phyloP scores from a whole-genome alignment of 23 red algal genomes.

The Gracilaria caudata region DNA sequence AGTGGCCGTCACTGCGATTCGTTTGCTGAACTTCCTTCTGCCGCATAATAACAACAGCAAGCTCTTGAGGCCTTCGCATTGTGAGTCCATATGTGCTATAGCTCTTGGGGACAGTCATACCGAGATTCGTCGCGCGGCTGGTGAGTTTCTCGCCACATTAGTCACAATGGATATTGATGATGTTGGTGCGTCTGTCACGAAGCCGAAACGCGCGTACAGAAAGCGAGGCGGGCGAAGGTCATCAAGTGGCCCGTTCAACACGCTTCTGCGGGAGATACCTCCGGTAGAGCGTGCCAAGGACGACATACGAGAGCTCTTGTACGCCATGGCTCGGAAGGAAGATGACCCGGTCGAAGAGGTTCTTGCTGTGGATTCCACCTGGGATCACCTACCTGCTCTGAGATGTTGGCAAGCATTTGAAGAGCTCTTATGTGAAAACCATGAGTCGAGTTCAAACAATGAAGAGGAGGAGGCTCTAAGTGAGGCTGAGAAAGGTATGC shows the following conservation, averaged over 20 bases:
- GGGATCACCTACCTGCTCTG: constrained; percentile 57
- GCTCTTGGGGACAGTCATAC: constrained; percentile 46
- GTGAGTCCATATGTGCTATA: constrained; percentile 39
- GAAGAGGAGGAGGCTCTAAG: constrained; percentile 53
- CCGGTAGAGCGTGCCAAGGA: constrained; percentile 34
- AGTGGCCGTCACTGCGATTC: constrained; percentile 75
- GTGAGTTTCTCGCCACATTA: constrained; percentile 48
- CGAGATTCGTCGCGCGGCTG: constrained; percentile 57
- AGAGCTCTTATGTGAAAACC: constrained; percentile 47
- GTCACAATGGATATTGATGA: constrained; percentile 14
- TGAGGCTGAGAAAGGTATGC: constrained; percentile 40
- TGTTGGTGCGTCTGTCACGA: background rate
- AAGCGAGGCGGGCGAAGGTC: background rate
- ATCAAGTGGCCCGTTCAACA: constrained; percentile 7
- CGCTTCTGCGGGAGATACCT: constrained; percentile 34
- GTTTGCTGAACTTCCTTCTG: constrained; percentile 53
- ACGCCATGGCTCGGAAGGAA: constrained; percentile 19
- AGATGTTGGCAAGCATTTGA: constrained; percentile 82
- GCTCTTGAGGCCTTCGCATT: constrained; percentile 1
- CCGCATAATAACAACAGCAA: constrained; percentile 26
- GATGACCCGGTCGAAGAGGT: constrained; percentile 6
- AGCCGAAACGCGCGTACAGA: background rate
- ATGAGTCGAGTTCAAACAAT: background rate
- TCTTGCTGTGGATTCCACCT: constrained; percentile 67
- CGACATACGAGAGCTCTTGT: constrained; percentile 59